Evolutionary conservation across 768 basidiomycete genomes (phyloP), one percentile per base, ranked within the genome.

Genomic region (Tephrocybe sp.): DNA sequence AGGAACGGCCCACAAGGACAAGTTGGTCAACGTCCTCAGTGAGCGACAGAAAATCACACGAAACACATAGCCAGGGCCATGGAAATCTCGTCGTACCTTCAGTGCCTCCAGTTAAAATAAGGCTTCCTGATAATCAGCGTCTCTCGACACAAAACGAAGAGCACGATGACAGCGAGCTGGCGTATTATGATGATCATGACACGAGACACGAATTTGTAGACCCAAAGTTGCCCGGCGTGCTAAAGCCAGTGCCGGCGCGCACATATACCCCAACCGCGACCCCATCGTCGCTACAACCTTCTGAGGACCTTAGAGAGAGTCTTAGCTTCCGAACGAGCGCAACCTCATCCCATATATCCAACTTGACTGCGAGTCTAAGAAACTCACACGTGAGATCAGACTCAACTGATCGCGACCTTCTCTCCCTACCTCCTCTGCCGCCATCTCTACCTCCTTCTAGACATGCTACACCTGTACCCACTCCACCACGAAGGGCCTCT

Each of bases 1-100:
- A 84, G 63, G 79, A 83, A 49, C 52, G 47, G 53, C 63, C 57
- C n/a, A n/a, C n/a, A 7, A 68, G 69, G 44, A 64, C 71, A 44
- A 77, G 77, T 70, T 83, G 78, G 76, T 60, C 63, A n/a, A 45
- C 63, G 23, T 54, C 63, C 31, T 38, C 57, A 23, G 39, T 48
- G 38, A 64, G 69, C 50, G 69, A 69, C 53, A 69, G 62, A 40
- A 66, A 58, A 27, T 60, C 69, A 37, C 71, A 72, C 47, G 73
- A 73, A 31, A 53, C 38, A 37, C 43, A 58, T n/a, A 15, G 33
- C 33, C 27, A 29, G 27, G 33, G 33, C 33, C 33, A 34, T 34
- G 33, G 15, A 15, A 34, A 15, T 15, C 8, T 34, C 44, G 58
- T 67, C 25, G 58, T 67, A 27, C 66, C 69, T 56, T 61, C 67